A percentile compares a stretch with the other conserved stretches of the same genome.
phyloP scores from a whole-genome alignment of 2,329 filamentous ascomycete genomes.

The Plectosphaerella cucumerina region DNA sequence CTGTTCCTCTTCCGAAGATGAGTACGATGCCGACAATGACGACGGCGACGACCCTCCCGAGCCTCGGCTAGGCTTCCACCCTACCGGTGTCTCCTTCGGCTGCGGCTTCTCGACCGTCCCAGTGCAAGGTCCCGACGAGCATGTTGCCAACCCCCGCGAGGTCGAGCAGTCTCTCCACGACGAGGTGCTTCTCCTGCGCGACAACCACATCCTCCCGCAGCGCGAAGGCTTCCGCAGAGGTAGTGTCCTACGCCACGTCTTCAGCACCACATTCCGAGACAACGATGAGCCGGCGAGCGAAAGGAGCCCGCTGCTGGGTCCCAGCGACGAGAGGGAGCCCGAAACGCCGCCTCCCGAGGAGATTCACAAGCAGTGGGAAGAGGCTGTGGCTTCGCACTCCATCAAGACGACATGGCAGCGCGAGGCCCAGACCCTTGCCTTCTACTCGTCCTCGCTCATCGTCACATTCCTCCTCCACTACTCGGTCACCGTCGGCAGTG shows the following conservation, averaged over 20 bases:
- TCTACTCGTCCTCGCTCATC: conserved; percentile 68
- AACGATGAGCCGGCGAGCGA: conserved; percentile 26
- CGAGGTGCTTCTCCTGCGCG: conserved; percentile 55
- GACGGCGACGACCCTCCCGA: conserved; percentile 31
- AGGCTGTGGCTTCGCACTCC: conserved; percentile 73
- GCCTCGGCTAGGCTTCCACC: conserved; percentile 66
- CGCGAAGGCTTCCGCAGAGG: conserved; percentile 28
- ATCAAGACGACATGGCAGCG: conserved; percentile 90
- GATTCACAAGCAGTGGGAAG: conserved; percentile 75
- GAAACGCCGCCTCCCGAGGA: conserved; percentile 45
- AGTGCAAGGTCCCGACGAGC: conserved; percentile 28
- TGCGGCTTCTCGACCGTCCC: conserved; percentile 65
- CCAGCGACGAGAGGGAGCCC: conserved; percentile 27
- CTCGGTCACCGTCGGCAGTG: conserved; percentile 75
- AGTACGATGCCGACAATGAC: conserved; percentile 23
- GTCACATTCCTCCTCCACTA: conserved; percentile 77
- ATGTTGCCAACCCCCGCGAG: conserved; percentile 49
- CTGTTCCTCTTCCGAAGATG: conserved; percentile 44
- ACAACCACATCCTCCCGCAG: conserved; percentile 61
- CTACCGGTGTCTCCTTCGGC: conserved; percentile 71
- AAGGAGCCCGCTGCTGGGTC: conserved; percentile 27
- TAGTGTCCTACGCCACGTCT: conserved; percentile 42
- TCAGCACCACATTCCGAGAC: conserved; percentile 57
- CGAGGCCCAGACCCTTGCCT: conserved; percentile 74
- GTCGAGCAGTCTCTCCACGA: conserved; percentile 52